Conservation (phyloP, 2,329 filamentous ascomycete genomes). For the Coniella vitis region DNA sequence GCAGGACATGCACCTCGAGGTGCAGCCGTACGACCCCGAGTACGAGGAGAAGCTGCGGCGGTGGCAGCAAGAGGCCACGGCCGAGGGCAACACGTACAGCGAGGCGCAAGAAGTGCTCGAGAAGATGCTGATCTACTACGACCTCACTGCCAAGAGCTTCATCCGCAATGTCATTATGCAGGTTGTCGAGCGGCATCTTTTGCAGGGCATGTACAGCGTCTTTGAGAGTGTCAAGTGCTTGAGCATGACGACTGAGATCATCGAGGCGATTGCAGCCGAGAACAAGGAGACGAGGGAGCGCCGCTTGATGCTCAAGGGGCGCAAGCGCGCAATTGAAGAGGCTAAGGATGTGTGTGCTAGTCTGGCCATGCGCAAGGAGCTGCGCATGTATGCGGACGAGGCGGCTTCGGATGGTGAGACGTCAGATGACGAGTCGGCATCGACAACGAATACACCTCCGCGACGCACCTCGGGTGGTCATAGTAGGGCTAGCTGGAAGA, state of each 20-base stretch:
- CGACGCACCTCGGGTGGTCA: not conserved
- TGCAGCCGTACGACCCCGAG: conserved; percentile 47
- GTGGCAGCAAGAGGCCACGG: conserved; percentile 38
- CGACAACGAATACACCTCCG: not conserved
- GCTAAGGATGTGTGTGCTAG: conserved; percentile 42
- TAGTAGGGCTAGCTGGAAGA: no score
- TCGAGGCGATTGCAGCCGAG: conserved; percentile 46
- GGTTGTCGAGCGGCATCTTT: conserved; percentile 43
- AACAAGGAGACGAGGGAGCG: conserved; percentile 46
- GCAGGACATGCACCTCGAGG: conserved; percentile 45
- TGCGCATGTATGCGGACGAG: conserved; percentile 28
- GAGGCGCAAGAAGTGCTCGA: conserved; percentile 47
- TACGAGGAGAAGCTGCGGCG: conserved; percentile 43
- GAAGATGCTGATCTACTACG: conserved; percentile 51
- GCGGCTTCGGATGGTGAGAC: conserved; percentile 24
- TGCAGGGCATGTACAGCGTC: conserved; percentile 44
- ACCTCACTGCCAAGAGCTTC: conserved; percentile 45
- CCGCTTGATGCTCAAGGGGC: conserved; percentile 38
- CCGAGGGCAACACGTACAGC: conserved; percentile 37
- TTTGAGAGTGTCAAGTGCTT: conserved; percentile 48
- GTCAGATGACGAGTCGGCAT: conserved; percentile 10
- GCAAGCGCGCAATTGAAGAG: conserved; percentile 45
- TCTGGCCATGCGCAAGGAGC: conserved; percentile 45
- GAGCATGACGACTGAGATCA: conserved; percentile 35
- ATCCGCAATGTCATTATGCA: conserved; percentile 47